Percentiles rank a stretch among this genome's conserved stretches.
Conservation (phyloP, 2,329 filamentous ascomycete species). For the Volutella citrinella region DNA sequence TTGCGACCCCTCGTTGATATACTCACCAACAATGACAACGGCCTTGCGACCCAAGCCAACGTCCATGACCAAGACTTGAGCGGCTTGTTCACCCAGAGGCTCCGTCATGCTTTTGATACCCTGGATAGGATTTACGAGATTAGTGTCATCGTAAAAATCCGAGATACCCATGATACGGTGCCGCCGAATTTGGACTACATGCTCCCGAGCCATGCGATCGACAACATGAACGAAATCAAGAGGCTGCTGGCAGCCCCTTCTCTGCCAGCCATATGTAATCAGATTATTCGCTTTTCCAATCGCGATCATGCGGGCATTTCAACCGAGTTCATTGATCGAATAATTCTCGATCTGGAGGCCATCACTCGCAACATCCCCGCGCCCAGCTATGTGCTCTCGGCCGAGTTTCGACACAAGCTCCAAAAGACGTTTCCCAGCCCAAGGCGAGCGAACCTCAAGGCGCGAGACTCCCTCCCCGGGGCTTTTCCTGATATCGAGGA, state of each 20-base stretch:
- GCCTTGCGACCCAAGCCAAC: too few relatives aligned
- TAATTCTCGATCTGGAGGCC: slow-evolving; percentile 30
- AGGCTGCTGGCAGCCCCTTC: slow-evolving; percentile 25
- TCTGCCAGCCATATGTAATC: slow-evolving; percentile 23
- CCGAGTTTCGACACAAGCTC: slow-evolving; percentile 21
- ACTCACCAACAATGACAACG: slow-evolving; percentile 18
- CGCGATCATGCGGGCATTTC: slow-evolving; percentile 14
- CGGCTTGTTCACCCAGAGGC: slow-evolving; percentile 18
- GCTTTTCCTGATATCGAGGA: slow-evolving; percentile 24
- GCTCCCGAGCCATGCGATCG: slow-evolving; percentile 9
- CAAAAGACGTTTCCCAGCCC: slow-evolving; percentile 18
- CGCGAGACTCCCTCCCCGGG: slow-evolving; percentile 21
- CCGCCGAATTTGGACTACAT: slow-evolving; percentile 23
- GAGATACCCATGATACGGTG: slow-evolving; percentile 20
- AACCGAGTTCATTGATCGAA: slow-evolving; percentile 21
- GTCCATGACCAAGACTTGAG: slow-evolving; percentile 18
- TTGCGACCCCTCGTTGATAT: slow-evolving; percentile 19
- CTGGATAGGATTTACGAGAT: slow-evolving; percentile 27
- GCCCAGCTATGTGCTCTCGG: slow-evolving; percentile 28
- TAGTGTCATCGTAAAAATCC: slow-evolving; percentile 23
- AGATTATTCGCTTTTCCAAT: slow-evolving; percentile 16
- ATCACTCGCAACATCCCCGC: slow-evolving; percentile 22
- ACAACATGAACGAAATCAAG: slow-evolving; percentile 18
- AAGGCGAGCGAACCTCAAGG: slow-evolving; percentile 14
- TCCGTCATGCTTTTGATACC: slow-evolving; percentile 15